Conservation (phyloP, 2,329 filamentous ascomycete species). For the Cercospora sp. region DNA sequence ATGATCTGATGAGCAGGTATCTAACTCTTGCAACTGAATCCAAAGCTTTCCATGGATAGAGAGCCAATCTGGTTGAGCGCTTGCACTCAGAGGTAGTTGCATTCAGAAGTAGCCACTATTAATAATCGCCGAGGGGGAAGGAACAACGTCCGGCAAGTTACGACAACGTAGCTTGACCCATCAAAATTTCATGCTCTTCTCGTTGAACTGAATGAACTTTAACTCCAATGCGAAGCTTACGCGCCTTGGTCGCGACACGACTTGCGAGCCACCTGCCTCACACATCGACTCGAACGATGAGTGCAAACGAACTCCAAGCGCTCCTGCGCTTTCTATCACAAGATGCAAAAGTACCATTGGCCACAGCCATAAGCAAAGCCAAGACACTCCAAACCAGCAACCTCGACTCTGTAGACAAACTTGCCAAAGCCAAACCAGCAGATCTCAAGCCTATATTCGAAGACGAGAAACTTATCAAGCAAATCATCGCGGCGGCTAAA, state of each 20-base stretch:
- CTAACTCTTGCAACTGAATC: too few relatives aligned
- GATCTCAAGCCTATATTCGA: conserved; percentile 47
- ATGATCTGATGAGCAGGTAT: not conserved
- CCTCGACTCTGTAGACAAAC: conserved; percentile 47
- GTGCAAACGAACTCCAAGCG: conserved; percentile 34
- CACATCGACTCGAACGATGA: conserved; percentile 10
- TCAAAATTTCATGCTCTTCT: not conserved
- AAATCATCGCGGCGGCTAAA: conserved; percentile 59
- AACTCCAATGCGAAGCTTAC: not conserved
- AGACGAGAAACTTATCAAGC: conserved; percentile 58
- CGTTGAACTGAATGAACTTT: not conserved
- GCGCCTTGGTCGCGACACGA: not conserved
- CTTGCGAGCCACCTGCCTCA: not conserved
- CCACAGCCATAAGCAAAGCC: conserved; percentile 56
- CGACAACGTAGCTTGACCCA: not conserved
- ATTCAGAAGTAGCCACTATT: too few relatives aligned
- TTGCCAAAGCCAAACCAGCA: conserved; percentile 52
- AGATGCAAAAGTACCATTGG: conserved; percentile 58
- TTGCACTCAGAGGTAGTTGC: too few relatives aligned
- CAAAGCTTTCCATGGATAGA: too few relatives aligned
- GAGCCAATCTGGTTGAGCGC: too few relatives aligned
- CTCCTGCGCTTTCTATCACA: conserved; percentile 60
- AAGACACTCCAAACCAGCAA: conserved; percentile 54
- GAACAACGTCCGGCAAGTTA: not conserved
- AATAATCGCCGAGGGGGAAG: not conserved